Evolutionary conservation across 805 yeast genomes (phyloP).

Genomic region (Kazachstania psychrophila): DNA sequence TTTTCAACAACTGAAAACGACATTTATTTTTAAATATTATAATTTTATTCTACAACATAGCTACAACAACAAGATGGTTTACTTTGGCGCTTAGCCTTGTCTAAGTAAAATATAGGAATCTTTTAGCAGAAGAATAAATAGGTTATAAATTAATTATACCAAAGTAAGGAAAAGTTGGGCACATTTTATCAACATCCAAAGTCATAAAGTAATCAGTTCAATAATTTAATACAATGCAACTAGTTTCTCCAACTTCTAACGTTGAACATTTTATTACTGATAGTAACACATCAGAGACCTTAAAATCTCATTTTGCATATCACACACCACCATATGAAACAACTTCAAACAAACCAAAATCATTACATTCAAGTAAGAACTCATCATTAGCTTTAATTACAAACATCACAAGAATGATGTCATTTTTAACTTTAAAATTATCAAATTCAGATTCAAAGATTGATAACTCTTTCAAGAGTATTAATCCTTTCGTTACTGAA

Average conservation of each 20-base stretch:
- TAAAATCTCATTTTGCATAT: conserved; percentile 5
- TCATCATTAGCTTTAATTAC: conserved; percentile 3
- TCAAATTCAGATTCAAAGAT: conserved; percentile 12
- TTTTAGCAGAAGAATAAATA: too few relatives aligned
- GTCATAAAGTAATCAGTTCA: too few relatives aligned
- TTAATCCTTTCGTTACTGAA: conserved; percentile 13
- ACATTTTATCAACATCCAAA: too few relatives aligned
- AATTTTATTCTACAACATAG: too few relatives aligned
- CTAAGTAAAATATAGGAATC: too few relatives aligned
- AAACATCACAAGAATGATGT: conserved; percentile 12
- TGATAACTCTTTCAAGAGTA: conserved; percentile 11
- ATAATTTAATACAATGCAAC: conserved; percentile 2
- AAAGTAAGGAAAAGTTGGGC: too few relatives aligned
- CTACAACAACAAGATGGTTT: too few relatives aligned
- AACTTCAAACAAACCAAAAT: neutral
- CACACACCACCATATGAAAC: conserved; percentile 15
- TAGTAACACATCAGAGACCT: neutral
- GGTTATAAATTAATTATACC: too few relatives aligned
- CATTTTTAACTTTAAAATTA: conserved; percentile 10
- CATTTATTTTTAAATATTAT: too few relatives aligned
- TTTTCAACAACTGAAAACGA: too few relatives aligned
- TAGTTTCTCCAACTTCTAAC: neutral
- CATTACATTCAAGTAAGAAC: neutral
- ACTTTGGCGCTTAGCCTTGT: too few relatives aligned
- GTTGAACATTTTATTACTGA: neutral